Base-by-base conservation (phyloP, 2,329 filamentous ascomycete species). In the Colletotrichum camelliae region DNA sequence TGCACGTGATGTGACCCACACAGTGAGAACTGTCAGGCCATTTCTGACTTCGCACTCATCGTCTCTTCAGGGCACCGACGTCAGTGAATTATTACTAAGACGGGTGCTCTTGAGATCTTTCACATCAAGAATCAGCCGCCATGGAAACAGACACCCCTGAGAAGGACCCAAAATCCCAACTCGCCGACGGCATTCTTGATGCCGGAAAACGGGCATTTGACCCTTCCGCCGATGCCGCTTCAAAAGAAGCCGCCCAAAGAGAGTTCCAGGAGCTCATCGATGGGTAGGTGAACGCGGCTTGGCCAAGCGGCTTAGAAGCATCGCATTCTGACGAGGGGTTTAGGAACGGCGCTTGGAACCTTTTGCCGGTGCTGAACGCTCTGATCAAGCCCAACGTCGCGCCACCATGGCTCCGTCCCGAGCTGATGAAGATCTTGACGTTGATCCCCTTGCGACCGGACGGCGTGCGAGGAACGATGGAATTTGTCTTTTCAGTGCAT, bases 401-500 rank as follows among this genome's bases (percentile, higher is more conserved):
- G 18, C 91, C 92, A 13, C 78, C 83, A 81, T 94, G 91, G 91
- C 86, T 94, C n/a, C 89, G 89, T 58, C 78, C 87, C 21, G 87
- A 87, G 57, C 81, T 95, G 2, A 86, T 93, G 78, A 87, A 87
- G 72, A 86, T 89, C 15, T 86, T 95, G 60, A 91, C 92, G 2
- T 81, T 87, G 15, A 80, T 95, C 12, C 93, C 93, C 1, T 85
- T 94, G 31, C 87, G 93, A 5, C 84, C 86, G 4, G 88, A 91
- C 76, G 93, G 93, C 21, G 92, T 95, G 16, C 89, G 93, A 39
- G 89, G 91, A 31, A 93, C 92, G 0, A 87, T 95, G 76, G 93
- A 95, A 80, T 95, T 95, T 80, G 87, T 95, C 43, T 93, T 94
- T 73, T 89, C 93, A 2, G 91, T 94, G 8, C 93, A 94, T 76